phyloP scores from a whole-genome alignment of 257 asterid genomes.

The Ophiorrhiza pumila region DNA sequence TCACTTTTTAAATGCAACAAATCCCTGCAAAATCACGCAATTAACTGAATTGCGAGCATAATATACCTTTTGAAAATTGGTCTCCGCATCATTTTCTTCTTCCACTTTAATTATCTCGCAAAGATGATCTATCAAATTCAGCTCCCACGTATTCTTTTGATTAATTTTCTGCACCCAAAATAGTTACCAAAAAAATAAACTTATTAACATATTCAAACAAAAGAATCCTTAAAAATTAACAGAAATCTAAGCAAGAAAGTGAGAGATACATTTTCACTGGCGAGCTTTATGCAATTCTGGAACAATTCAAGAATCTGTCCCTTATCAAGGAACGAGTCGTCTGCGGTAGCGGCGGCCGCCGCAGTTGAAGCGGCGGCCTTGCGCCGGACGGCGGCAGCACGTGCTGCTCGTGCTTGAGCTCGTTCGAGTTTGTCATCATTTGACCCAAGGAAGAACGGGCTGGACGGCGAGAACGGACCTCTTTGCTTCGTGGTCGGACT shows the following conservation, averaged over 20 bases:
- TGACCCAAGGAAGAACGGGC: constrained; percentile 79
- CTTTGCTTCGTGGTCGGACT: constrained; percentile 71
- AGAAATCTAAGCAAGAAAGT: neutral
- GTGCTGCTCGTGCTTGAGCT: constrained; percentile 95
- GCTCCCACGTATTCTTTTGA: constrained; percentile 97
- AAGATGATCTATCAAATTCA: constrained; percentile 82
- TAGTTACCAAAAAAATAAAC: neutral
- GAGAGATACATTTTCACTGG: constrained; percentile 75
- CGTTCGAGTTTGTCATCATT: constrained; percentile 89
- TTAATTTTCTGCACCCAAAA: constrained; percentile 68
- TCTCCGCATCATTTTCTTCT: constrained; percentile 73
- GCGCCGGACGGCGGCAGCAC: constrained; percentile 89
- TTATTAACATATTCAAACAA: neutral
- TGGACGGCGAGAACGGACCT: constrained; percentile 62
- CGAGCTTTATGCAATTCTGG: constrained; percentile 92
- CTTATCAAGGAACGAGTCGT: constrained; percentile 56
- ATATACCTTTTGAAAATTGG: constrained; percentile 89
- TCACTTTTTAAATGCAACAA: neutral
- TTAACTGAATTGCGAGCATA: neutral
- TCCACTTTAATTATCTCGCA: constrained; percentile 75
- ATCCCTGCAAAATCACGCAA: neutral
- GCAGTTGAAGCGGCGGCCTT: constrained; percentile 38
- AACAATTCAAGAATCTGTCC: constrained; percentile 80
- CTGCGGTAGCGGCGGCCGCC: neutral
- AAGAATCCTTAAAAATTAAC: neutral